Conservation (phyloP, 179 eudicot species). For the Gypsophila paniculata region DNA sequence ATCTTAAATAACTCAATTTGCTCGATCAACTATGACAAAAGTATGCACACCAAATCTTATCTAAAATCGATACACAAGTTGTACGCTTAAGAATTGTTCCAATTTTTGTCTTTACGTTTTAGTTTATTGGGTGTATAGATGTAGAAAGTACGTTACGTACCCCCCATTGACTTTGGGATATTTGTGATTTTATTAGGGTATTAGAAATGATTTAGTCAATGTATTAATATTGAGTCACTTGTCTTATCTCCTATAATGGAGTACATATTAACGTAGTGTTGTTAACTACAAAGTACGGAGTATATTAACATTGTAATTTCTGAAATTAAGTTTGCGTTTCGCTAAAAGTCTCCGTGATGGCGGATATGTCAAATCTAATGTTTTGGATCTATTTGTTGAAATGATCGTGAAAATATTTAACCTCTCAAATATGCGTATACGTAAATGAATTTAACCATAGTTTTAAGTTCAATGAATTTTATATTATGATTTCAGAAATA, state of each 20-base stretch:
- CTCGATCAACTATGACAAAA: not conserved
- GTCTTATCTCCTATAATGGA: not conserved
- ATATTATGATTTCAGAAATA: too few species aligned
- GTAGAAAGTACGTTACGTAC: not conserved
- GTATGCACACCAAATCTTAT: conserved; percentile 3
- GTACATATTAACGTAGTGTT: too few species aligned
- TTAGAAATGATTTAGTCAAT: not conserved
- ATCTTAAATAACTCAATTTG: not conserved
- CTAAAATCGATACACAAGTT: not conserved
- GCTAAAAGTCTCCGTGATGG: too few species aligned
- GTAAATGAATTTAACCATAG: too few species aligned
- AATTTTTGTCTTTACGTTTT: not conserved
- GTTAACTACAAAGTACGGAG: too few species aligned
- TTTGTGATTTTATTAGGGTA: too few species aligned
- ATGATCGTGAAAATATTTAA: not conserved
- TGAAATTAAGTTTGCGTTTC: too few species aligned
- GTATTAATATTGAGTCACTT: not conserved
- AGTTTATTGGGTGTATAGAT: not conserved
- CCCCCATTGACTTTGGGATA: not conserved
- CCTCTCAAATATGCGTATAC: not conserved
- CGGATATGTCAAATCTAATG: too few species aligned
- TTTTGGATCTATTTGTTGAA: too few species aligned
- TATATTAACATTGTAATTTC: too few species aligned
- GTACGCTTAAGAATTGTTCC: not conserved
- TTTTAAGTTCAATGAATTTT: too few species aligned